Percentiles rank a stretch among this genome's conserved stretches.
These are phyloP conservation scores for Stephania yunnanensis DNA, from an alignment of 164 flowering plant genomes.

Conservation along the genomic window DNA sequence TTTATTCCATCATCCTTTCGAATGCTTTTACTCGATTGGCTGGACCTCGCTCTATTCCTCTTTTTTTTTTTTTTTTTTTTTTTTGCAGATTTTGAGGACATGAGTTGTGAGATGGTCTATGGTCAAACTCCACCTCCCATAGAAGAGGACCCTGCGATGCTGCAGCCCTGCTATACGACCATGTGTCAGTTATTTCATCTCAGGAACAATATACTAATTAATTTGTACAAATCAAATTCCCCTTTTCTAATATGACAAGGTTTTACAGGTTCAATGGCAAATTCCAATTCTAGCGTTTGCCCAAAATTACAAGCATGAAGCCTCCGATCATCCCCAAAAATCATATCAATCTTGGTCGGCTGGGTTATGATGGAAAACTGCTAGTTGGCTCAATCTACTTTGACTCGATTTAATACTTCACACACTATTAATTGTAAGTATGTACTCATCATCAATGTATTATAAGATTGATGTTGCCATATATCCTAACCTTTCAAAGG, in stretches of 20 bases:
- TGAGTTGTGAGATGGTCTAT: slow-evolving; percentile 96
- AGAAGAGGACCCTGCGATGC: slow-evolving; percentile 73
- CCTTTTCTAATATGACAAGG: not conserved
- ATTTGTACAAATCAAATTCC: not conserved
- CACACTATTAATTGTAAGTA: too few relatives aligned
- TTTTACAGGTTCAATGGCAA: slow-evolving; percentile 73
- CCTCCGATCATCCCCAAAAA: too few relatives aligned
- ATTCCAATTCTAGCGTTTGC: slow-evolving; percentile 44
- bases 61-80: not conserved
- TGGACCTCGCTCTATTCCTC: not conserved
- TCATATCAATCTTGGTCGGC: too few relatives aligned
- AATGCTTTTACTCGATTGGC: not conserved
- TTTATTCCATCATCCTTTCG: not conserved
- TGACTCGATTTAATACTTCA: too few relatives aligned
- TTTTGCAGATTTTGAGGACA: slow-evolving; percentile 86
- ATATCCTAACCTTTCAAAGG: too few relatives aligned
- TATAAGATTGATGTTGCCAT: too few relatives aligned
- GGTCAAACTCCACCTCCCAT: slow-evolving; percentile 81
- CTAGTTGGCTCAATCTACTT: too few relatives aligned
- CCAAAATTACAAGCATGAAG: slow-evolving; percentile 59
- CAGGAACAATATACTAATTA: not conserved
- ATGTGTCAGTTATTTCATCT: slow-evolving; percentile 45
- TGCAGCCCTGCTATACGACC: slow-evolving; percentile 61
- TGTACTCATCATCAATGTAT: too few relatives aligned
- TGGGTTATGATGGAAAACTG: too few relatives aligned